phyloP scores from a whole-genome alignment of 129 eudicot species.

The Centaurea solstitialis region DNA sequence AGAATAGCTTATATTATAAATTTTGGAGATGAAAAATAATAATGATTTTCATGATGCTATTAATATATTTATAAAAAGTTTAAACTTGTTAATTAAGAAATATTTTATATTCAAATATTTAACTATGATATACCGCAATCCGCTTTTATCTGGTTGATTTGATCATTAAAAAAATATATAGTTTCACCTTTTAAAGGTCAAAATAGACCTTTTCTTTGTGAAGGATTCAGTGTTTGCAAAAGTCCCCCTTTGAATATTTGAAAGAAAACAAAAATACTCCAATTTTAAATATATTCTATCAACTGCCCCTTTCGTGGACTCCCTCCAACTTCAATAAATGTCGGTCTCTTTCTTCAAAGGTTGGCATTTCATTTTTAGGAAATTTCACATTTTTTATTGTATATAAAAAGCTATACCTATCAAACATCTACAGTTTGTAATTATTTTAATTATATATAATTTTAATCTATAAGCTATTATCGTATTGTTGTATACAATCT shows the following conservation, averaged over 20 bases:
- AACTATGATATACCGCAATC: background rate
- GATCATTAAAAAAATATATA: background rate
- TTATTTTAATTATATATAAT: too few relatives aligned
- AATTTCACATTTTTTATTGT: too few relatives aligned
- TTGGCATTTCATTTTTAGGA: background rate
- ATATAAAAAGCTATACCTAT: background rate
- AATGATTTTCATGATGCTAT: background rate
- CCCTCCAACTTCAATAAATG: background rate
- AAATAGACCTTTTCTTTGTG: conserved; percentile 12
- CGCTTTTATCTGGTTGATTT: background rate
- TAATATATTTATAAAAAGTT: too few relatives aligned
- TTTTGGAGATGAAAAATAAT: background rate
- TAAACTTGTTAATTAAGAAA: too few relatives aligned
- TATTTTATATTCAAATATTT: background rate
- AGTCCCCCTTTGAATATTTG: conserved; percentile 19
- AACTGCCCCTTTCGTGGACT: conserved; percentile 15
- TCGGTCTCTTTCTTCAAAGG: conserved; percentile 2
- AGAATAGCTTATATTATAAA: background rate
- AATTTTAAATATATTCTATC: background rate
- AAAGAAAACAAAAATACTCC: conserved; percentile 11
- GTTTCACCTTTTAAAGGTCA: conserved; percentile 2
- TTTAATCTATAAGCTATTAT: too few relatives aligned
- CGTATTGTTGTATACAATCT: too few relatives aligned
- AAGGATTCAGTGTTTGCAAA: background rate
- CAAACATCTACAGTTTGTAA: too few relatives aligned